Conservation (phyloP, 1,284 basidiomycete genomes). For the Bjerkandera adusta region DNA sequence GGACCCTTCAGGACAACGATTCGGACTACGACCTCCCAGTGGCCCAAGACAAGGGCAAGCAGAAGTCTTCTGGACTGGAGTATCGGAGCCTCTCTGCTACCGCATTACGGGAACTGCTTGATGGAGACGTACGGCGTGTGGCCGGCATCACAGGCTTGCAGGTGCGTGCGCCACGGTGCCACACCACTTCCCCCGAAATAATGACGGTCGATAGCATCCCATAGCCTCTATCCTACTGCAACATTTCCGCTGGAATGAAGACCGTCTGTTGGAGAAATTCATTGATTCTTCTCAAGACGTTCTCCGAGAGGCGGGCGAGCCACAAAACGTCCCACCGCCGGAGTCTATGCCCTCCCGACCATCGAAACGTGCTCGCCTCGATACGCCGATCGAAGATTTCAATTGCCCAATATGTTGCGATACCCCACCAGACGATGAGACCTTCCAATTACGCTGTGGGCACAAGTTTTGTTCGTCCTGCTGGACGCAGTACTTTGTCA, state of each 20-base stretch:
- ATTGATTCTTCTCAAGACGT: slow-evolving; percentile 48
- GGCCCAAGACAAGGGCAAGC: slow-evolving; percentile 28
- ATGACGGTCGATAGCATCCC: slow-evolving; percentile 33
- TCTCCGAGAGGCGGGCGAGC: slow-evolving; percentile 35
- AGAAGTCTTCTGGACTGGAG: slow-evolving; percentile 21
- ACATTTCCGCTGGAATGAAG: slow-evolving; percentile 66
- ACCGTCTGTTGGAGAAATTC: slow-evolving; percentile 55
- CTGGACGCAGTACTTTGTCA: slow-evolving; percentile 55
- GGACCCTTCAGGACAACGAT: slow-evolving; percentile 26
- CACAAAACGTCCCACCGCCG: slow-evolving; percentile 16
- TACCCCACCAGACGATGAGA: slow-evolving; percentile 30
- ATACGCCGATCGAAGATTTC: slow-evolving; percentile 32
- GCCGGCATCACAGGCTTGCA: slow-evolving; percentile 47
- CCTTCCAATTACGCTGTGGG: slow-evolving; percentile 43
- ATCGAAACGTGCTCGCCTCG: slow-evolving; percentile 28
- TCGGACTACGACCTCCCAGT: slow-evolving; percentile 26
- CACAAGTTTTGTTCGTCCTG: slow-evolving; percentile 59
- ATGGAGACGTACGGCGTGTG: slow-evolving; percentile 44
- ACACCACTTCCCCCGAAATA: too few relatives aligned
- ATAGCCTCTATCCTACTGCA: slow-evolving; percentile 59
- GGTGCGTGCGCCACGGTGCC: slow-evolving; percentile 32
- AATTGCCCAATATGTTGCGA: slow-evolving; percentile 57
- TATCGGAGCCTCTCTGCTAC: slow-evolving; percentile 37
- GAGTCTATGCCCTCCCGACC: slow-evolving; percentile 18
- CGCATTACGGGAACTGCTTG: slow-evolving; percentile 44